Percentiles rank a stretch among this genome's conserved stretches.
These are phyloP conservation scores for Eustoma russellianum DNA, from an alignment of 257 asterid species.

Conservation along the genomic window DNA sequence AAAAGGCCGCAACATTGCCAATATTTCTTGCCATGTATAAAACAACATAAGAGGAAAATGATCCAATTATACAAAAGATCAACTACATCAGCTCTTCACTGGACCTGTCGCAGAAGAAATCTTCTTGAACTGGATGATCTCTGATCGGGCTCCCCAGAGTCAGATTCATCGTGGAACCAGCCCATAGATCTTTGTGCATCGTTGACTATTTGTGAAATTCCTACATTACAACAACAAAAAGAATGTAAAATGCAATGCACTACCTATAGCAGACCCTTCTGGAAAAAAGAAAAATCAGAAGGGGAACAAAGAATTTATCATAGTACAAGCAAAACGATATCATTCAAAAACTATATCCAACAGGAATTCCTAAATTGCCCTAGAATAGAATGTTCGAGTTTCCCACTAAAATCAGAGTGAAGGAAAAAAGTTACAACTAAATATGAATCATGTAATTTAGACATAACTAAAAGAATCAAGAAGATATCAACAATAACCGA, in stretches of 20 bases:
- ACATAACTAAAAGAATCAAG: too few species aligned
- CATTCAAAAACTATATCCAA: too few species aligned
- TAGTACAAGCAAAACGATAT: too few species aligned
- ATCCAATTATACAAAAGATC: neutral
- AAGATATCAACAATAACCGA: too few species aligned
- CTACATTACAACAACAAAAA: slow-evolving; percentile 19
- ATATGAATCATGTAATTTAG: too few species aligned
- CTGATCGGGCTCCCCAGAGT: slow-evolving; percentile 29
- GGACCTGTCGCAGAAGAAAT: slow-evolving; percentile 39
- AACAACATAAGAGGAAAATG: neutral
- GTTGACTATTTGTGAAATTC: slow-evolving; percentile 65
- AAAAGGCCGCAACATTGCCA: neutral
- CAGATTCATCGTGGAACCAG: slow-evolving; percentile 61
- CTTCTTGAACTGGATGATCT: slow-evolving; percentile 34
- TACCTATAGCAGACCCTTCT: neutral
- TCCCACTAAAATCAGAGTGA: too few species aligned
- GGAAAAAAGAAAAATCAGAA: neutral
- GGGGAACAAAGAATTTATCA: too few species aligned
- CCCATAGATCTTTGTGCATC: slow-evolving; percentile 75
- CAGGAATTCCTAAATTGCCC: too few species aligned
- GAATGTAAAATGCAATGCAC: too few species aligned
- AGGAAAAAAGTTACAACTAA: too few species aligned
- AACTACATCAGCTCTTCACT: slow-evolving; percentile 16
- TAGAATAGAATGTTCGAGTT: too few species aligned
- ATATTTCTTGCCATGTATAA: slow-evolving; percentile 6